A percentile compares a stretch with the other conserved stretches of the same genome.
These are phyloP conservation scores for Hypomyces perniciosus DNA, from an alignment of 2,329 filamentous ascomycete genomes.

Conservation along the genomic window DNA sequence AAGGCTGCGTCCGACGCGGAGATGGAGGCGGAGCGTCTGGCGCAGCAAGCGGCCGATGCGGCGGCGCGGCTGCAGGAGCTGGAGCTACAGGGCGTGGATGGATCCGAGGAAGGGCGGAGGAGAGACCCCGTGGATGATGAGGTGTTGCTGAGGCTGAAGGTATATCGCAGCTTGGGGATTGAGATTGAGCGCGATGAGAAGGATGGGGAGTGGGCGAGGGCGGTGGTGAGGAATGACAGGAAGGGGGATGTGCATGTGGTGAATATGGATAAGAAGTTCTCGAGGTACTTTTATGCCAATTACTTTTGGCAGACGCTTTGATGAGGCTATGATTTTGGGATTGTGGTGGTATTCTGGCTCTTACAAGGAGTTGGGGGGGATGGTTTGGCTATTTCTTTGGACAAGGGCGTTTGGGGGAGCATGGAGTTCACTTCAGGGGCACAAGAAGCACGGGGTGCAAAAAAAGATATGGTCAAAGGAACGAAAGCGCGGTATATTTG, in stretches of 20 bases:
- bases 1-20: constrained; percentile 85
- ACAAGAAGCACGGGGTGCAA: too few relatives aligned
- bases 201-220: constrained; percentile 75
- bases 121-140: constrained; percentile 54
- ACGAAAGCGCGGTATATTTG: too few relatives aligned
- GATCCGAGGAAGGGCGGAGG: constrained; percentile 30
- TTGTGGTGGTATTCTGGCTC: not conserved
- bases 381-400: not conserved
- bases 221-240: constrained; percentile 74
- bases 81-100: constrained; percentile 82
- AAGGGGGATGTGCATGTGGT: constrained; percentile 93
- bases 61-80: constrained; percentile 71
- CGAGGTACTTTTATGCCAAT: constrained; percentile 85
- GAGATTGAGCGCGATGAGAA: constrained; percentile 73
- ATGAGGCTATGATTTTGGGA: constrained; percentile 4
- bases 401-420: constrained; percentile 1
- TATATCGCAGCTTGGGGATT: constrained; percentile 87
- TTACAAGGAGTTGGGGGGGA: not conserved
- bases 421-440: too few relatives aligned
- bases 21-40: constrained; percentile 89
- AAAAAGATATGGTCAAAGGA: too few relatives aligned
- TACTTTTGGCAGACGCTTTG: constrained; percentile 90
- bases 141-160: constrained; percentile 70
- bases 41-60: constrained; percentile 69
- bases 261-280: constrained; percentile 89